Percentiles rank a stretch among this genome's conserved stretches.
These are phyloP conservation scores for Termitomyces sp. DNA, from an alignment of 768 basidiomycete species.

Conservation along the genomic window DNA sequence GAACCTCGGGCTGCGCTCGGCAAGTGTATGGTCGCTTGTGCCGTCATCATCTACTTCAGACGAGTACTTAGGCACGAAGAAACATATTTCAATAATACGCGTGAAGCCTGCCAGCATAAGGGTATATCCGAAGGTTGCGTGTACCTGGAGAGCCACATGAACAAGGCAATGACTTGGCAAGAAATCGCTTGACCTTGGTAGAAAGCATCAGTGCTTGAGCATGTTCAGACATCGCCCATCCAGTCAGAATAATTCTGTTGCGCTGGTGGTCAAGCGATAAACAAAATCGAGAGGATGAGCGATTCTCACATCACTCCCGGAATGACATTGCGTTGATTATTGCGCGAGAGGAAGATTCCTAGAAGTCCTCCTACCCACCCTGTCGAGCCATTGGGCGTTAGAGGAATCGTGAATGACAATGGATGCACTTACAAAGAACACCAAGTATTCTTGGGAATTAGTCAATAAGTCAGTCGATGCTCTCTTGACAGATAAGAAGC, in stretches of 20 bases:
- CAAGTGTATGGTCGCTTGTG: constrained; percentile 67
- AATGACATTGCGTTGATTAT: constrained; percentile 81
- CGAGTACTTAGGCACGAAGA: constrained; percentile 47
- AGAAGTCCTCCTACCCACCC: constrained; percentile 95
- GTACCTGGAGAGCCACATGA: constrained; percentile 51
- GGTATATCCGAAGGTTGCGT: constrained; percentile 80
- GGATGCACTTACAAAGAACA: constrained; percentile 54
- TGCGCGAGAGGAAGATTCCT: constrained; percentile 78
- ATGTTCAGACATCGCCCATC: constrained; percentile 93
- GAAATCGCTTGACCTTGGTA: constrained; percentile 53
- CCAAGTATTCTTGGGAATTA: constrained; percentile 58
- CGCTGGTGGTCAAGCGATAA: not conserved
- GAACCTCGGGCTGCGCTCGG: constrained; percentile 31
- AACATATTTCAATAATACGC: constrained; percentile 83
- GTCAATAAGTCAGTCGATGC: constrained; percentile 8
- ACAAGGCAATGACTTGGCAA: not conserved
- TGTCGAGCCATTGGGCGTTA: constrained; percentile 25
- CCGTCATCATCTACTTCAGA: constrained; percentile 46
- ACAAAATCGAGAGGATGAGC: not conserved
- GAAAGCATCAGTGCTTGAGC: constrained; percentile 83
- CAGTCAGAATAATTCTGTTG: constrained; percentile 79
- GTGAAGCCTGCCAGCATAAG: constrained; percentile 81
- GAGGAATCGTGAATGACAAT: not conserved
- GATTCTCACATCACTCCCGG: constrained; percentile 71
- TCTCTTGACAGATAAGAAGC: not conserved